Evolutionary conservation across 495 filamentous ascomycete genomes (phyloP), one percentile per base, ranked within the genome.

Genomic region (Penicillium cataractarum): DNA sequence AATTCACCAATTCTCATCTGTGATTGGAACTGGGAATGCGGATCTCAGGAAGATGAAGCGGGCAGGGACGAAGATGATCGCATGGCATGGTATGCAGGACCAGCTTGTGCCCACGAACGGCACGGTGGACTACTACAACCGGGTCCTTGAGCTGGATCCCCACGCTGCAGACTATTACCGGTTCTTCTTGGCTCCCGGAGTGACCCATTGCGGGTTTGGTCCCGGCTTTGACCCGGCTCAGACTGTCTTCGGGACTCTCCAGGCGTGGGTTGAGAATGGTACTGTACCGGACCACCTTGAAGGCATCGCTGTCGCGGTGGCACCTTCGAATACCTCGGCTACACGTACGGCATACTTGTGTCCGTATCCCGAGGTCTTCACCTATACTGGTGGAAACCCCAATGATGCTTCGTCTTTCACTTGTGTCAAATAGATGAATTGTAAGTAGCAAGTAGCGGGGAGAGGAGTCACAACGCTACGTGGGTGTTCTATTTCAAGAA

Each of bases 41-140:
- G 70, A 78, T 52, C 69, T 83, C 3, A 65, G 66, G 1, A 58
- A 61, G 1, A 81, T 76, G 55, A 54, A 60, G 5, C 46, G 59
- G 2, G 37, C 40, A 0, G 80, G 80, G 7, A 78, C 77, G 10
- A 82, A 79, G 63, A 68, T 83, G 29, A 32, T 83, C n/a, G 73
- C 67, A n/a, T 81, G 71, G 65, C 76, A 80, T 37, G 78, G 78
- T 0, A 53, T 70, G 22, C 56, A 66, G 1, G 70, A 75, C 21
- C 57, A 66, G 6, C 44, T 62, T 7, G 62, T 75, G 52, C 64
- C 60, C 2, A 61, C 66, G 0, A 57, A 66, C 13, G 55, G 60
- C 0, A 68, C 63, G 10, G 50, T 63, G 10, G 55, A 68, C 7
- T 60, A 65, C 27, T 55, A 69, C 48, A 48, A 35, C 7, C 37